A percentile compares a stretch with the other conserved stretches of the same genome.
These are phyloP conservation scores for Teratosphaeria gauchensis DNA, from an alignment of 2,329 filamentous ascomycete genomes.

Conservation along the genomic window DNA sequence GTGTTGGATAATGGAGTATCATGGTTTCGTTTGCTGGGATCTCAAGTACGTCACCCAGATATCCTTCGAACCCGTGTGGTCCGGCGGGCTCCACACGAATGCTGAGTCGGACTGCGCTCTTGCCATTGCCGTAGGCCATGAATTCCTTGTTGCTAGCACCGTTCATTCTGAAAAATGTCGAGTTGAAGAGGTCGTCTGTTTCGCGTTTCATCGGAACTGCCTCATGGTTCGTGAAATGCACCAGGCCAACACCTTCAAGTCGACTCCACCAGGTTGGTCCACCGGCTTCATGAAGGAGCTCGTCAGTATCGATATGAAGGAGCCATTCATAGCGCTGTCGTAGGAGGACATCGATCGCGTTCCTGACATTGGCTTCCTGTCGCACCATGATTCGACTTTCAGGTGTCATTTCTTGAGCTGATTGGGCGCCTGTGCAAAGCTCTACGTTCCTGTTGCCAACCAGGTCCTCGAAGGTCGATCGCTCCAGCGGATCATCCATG, in stretches of 20 bases:
- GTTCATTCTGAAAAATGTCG: background rate
- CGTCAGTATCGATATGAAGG: slow-evolving; percentile 2
- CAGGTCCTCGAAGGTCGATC: background rate
- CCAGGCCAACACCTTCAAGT: background rate
- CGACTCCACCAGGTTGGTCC: background rate
- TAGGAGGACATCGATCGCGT: background rate
- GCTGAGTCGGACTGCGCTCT: background rate
- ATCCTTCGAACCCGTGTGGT: background rate
- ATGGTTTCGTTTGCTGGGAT: background rate
- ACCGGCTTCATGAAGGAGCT: slow-evolving; percentile 1
- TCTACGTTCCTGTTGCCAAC: background rate
- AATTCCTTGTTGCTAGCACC: background rate
- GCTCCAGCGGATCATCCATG: background rate
- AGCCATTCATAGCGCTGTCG: background rate
- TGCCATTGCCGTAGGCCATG: slow-evolving; percentile 3
- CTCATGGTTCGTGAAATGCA: slow-evolving; percentile 3
- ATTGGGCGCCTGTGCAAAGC: background rate
- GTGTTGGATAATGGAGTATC: slow-evolving; percentile 1
- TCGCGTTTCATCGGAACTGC: background rate
- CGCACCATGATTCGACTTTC: slow-evolving; percentile 2
- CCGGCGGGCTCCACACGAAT: background rate
- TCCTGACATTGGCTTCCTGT: background rate
- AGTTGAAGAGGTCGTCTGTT: background rate
- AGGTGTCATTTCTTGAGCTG: background rate
- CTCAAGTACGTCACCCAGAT: background rate